Base-by-base conservation (phyloP, 768 basidiomycete genomes). In the Suillus subaureus region DNA sequence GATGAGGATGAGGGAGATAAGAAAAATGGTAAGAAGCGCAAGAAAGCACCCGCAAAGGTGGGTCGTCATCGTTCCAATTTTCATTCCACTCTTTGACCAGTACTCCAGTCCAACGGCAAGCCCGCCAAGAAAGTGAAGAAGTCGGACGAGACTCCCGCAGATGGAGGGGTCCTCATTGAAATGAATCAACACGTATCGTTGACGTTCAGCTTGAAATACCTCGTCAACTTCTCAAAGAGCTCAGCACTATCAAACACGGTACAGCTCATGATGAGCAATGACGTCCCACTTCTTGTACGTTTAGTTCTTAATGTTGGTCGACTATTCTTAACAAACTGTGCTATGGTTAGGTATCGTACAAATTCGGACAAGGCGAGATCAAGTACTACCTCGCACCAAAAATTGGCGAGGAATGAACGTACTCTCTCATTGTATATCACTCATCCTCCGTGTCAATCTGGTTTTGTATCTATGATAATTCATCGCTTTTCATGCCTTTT, bases 331-430 rank as follows among this genome's bases (percentile, higher is more conserved):
- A 63, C 26, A 37, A 31, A 18, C 60, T 11, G 61, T 45, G 49
- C 62, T 23, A 35, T 52, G 54, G 42, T 43, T 68, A 94, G 93
- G 93, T 96, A 51, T 88, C 90, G 45, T 99, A 96, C 79, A 88
- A 90, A 67, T 99, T 97, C 72, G 88, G 88, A 54, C 90, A 93
- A 73, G 96, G 96, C 1, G 83, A 85, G 70, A 93, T 99, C 76
- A 87, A 91, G 67, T 99, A 97, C 84, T 99, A 96, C 83, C 86
- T 99, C 63, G 96, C 96, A 52, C 96, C 96, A 28, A 98, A 98
- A 82, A 96, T 96, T 67, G 91, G 92, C 39, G 93, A 95, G 70
- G 93, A 95, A 64, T 93, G 72, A 80, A 52, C 15, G 33, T 18
- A 26, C 26, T 43, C n/a, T 40, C n/a, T 31, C 15, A 26, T 35